A percentile compares a stretch with the other conserved stretches of the same genome.
phyloP scores from a whole-genome alignment of 768 basidiomycete species.

The Exsudoporus frostii region DNA sequence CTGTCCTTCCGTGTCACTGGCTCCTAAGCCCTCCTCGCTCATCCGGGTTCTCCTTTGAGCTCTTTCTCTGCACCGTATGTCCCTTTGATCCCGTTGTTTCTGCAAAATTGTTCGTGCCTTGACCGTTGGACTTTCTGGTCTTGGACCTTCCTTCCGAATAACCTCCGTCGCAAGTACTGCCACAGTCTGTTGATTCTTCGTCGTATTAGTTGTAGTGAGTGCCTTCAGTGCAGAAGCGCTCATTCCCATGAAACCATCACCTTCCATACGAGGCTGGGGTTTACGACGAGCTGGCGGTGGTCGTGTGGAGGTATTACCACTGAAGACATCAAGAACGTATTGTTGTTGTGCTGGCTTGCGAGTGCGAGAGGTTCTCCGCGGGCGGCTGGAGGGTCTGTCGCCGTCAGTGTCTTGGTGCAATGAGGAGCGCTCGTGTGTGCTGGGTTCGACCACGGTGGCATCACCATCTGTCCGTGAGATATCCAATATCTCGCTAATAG shows the following conservation, averaged over 20 bases:
- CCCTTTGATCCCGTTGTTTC: conserved; percentile 63
- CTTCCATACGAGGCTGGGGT: conserved; percentile 32
- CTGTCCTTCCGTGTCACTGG: conserved; percentile 32
- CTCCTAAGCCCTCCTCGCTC: conserved; percentile 32
- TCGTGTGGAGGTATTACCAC: conserved; percentile 25
- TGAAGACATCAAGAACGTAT: conserved; percentile 39
- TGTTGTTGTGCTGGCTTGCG: conserved; percentile 41
- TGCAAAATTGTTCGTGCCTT: conserved; percentile 68
- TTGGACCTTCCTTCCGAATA: conserved; percentile 60
- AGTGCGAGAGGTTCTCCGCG: conserved; percentile 50
- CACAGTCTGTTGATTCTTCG: conserved; percentile 65
- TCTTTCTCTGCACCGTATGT: conserved; percentile 50
- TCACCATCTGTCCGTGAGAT: background rate
- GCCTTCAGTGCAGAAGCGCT: conserved; percentile 64
- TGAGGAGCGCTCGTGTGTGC: conserved; percentile 3
- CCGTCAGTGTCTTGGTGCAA: conserved; percentile 10
- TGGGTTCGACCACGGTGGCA: conserved; percentile 9
- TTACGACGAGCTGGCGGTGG: conserved; percentile 45
- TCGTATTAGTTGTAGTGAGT: conserved; percentile 70
- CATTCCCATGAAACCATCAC: conserved; percentile 59
- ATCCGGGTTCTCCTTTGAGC: conserved; percentile 58
- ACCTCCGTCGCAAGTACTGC: conserved; percentile 67
- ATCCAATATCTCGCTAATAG: background rate
- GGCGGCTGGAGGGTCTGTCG: conserved; percentile 10
- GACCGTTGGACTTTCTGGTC: conserved; percentile 78